Conservation (phyloP, 805 yeast genomes). For the Ogataea thermomethanolica region DNA sequence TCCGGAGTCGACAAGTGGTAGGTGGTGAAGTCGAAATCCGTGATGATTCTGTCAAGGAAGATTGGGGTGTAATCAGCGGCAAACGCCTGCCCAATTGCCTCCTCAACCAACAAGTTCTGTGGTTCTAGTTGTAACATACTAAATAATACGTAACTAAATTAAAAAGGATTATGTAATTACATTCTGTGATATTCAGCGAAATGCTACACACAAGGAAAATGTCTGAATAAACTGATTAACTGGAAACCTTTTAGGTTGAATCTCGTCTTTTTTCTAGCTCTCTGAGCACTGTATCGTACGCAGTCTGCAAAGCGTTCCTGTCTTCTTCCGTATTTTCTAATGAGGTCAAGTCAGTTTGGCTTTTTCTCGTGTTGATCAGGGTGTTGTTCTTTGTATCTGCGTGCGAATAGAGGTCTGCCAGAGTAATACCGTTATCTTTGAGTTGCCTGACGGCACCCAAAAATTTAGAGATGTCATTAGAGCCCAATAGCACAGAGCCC, state of each 20-base stretch:
- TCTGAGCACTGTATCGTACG: conserved; percentile 26
- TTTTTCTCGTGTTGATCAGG: conserved; percentile 12
- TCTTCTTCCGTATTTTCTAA: not conserved
- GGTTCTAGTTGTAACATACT: conserved; percentile 82
- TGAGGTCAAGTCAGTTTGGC: not conserved
- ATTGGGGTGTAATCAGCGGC: conserved; percentile 44
- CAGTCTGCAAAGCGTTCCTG: conserved; percentile 7
- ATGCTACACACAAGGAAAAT: no score
- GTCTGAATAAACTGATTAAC: no score
- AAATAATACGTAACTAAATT: conserved; percentile 6
- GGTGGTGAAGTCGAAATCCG: conserved; percentile 95
- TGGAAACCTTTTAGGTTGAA: not conserved
- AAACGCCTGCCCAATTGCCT: conserved; percentile 72
- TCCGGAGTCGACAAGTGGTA: conserved; percentile 91
- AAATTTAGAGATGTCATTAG: conserved; percentile 36
- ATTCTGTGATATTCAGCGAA: not conserved
- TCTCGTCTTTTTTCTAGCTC: conserved; percentile 15
- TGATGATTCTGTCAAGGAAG: conserved; percentile 77
- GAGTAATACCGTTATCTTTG: conserved; percentile 38
- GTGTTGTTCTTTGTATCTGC: conserved; percentile 15
- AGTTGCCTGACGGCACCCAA: conserved; percentile 38
- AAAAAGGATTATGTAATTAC: not conserved
- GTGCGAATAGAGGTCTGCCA: conserved; percentile 31
- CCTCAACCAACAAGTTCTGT: conserved; percentile 76
- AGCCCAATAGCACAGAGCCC: conserved; percentile 31